phyloP scores from a whole-genome alignment of 108 stramenopile species.

The Nitzschia inconspicua region DNA sequence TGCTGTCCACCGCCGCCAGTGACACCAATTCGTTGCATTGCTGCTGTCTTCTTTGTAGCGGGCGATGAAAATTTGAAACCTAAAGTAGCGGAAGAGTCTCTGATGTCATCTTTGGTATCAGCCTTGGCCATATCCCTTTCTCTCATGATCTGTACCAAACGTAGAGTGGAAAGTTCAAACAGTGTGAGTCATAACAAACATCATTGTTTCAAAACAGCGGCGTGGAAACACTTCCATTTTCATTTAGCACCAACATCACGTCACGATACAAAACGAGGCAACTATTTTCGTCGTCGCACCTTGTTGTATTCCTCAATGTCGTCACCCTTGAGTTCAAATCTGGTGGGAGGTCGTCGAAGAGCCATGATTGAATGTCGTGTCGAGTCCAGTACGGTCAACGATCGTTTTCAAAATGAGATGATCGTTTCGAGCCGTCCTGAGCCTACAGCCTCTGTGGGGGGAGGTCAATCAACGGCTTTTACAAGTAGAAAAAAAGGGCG shows the following conservation, averaged over 20 bases:
- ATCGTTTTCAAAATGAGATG: too few species aligned
- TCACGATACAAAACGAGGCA: not conserved
- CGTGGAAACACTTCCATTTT: not conserved
- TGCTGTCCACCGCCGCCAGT: too few species aligned
- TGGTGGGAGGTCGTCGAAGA: slow-evolving; percentile 82
- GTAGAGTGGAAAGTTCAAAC: not conserved
- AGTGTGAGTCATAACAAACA: not conserved
- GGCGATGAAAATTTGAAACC: slow-evolving; percentile 1
- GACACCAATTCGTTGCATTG: slow-evolving; percentile 28
- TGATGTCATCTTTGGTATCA: slow-evolving; percentile 4
- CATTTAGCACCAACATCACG: not conserved
- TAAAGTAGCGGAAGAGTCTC: not conserved
- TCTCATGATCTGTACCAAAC: slow-evolving; percentile 7
- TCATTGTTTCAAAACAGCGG: not conserved
- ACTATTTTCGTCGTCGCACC: slow-evolving; percentile 38
- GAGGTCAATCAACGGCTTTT: too few species aligned
- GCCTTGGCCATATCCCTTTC: slow-evolving; percentile 26
- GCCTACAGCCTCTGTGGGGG: too few species aligned
- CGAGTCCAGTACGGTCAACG: too few species aligned
- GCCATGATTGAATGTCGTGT: slow-evolving; percentile 43
- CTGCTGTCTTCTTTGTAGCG: slow-evolving; percentile 11
- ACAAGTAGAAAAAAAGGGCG: too few species aligned
- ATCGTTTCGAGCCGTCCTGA: too few species aligned
- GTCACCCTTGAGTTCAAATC: slow-evolving; percentile 80
- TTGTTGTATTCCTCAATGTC: slow-evolving; percentile 85